phyloP scores from a whole-genome alignment of 139 green algal genomes.

The Nannochloris sp. region DNA sequence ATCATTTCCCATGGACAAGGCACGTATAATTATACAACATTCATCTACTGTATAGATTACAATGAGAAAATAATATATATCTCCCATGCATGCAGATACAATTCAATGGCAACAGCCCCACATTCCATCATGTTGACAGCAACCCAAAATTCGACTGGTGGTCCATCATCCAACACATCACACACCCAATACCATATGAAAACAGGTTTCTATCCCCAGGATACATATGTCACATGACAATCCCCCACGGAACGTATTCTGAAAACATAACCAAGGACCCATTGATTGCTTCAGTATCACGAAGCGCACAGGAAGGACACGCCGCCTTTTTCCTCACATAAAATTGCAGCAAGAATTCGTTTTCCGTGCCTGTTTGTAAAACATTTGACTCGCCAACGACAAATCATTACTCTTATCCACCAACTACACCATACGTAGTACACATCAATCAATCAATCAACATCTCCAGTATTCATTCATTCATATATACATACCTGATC shows the following conservation, averaged over 20 bases:
- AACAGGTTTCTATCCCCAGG: neutral
- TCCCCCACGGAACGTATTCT: no score
- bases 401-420: slow-evolving; percentile 95
- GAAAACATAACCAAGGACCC: neutral
- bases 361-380: slow-evolving; percentile 85
- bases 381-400: slow-evolving; percentile 93
- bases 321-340: slow-evolving; percentile 45
- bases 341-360: slow-evolving; percentile 81
- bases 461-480: no score
- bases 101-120: neutral
- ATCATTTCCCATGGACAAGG: slow-evolving; percentile 3
- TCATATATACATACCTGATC: slow-evolving; percentile 41
- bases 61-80: neutral
- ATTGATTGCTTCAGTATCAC: neutral
- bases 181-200: neutral
- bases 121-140: neutral
- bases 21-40: neutral
- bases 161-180: neutral
- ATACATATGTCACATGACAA: no score
- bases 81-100: neutral
- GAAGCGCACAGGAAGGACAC: neutral
- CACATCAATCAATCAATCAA: no score
- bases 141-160: slow-evolving; percentile 4
- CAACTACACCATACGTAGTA: slow-evolving; percentile 30
- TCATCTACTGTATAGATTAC: neutral